phyloP scores from a whole-genome alignment of 257 asterid genomes.

The Rhazya stricta region DNA sequence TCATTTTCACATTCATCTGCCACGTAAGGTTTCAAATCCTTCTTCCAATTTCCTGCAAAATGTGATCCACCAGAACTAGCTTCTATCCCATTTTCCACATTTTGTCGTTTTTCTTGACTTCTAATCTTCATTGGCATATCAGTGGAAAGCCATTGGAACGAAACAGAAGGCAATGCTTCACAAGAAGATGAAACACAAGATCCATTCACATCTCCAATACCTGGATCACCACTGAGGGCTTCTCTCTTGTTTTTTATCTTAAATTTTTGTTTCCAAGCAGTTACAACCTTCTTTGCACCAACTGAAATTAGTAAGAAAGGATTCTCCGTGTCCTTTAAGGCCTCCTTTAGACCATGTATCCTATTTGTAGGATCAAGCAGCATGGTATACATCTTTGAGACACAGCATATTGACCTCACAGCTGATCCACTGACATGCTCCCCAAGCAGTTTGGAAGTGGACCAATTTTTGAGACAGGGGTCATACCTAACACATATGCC shows the following conservation, averaged over 20 bases:
- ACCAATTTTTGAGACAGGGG: slow-evolving; percentile 60
- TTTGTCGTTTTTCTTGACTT: slow-evolving; percentile 39
- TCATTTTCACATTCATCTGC: slow-evolving; percentile 71
- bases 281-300: slow-evolving; percentile 92
- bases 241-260: slow-evolving; percentile 26
- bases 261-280: slow-evolving; percentile 78
- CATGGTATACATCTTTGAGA: slow-evolving; percentile 51
- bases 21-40: slow-evolving; percentile 29
- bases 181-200: slow-evolving; percentile 32
- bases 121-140: slow-evolving; percentile 72
- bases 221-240: slow-evolving; percentile 24
- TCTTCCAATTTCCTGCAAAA: slow-evolving; percentile 29
- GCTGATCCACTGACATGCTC: slow-evolving; percentile 99
- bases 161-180: slow-evolving; percentile 26
- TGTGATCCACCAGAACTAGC: slow-evolving; percentile 27
- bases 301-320: slow-evolving; percentile 71
- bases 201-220: slow-evolving; percentile 26
- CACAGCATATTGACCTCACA: slow-evolving; percentile 72
- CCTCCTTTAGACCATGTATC: slow-evolving; percentile 26
- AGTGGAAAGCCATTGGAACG: slow-evolving; percentile 93
- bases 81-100: slow-evolving; percentile 29
- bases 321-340: slow-evolving; percentile 36
- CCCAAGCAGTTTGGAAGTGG: slow-evolving; percentile 74
- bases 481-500: slow-evolving; percentile 53
- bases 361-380: slow-evolving; percentile 32